Evolutionary conservation across 2,329 filamentous ascomycete species (phyloP).

Genomic region (Rhexocercosporidium sp.): DNA sequence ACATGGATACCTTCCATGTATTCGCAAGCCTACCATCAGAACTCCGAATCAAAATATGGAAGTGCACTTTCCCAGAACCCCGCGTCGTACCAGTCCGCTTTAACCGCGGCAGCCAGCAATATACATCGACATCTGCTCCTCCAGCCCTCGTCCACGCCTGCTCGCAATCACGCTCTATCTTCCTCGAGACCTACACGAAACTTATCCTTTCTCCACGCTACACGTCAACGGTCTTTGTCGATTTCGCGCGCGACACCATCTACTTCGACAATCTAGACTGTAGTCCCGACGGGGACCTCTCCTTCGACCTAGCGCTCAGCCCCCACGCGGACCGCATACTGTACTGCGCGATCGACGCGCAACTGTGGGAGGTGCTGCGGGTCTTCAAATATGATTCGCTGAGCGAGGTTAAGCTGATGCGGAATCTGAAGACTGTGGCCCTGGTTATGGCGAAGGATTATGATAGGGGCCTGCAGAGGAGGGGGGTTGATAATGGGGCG

Average conservation of each 20-base stretch:
- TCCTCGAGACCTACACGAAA: conserved; percentile 32
- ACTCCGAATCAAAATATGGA: conserved; percentile 38
- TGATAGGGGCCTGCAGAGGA: conserved; percentile 18
- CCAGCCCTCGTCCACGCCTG: conserved; percentile 30
- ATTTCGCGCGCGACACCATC: conserved; percentile 36
- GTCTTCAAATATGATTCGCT: conserved; percentile 33
- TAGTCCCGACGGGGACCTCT: conserved; percentile 36
- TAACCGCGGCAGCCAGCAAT: conserved; percentile 28
- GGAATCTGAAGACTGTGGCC: conserved; percentile 33
- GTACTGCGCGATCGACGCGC: conserved; percentile 33
- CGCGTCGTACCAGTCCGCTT: conserved; percentile 34
- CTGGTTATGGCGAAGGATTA: conserved; percentile 34
- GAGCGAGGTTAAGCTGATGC: conserved; percentile 34
- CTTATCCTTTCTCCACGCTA: conserved; percentile 33
- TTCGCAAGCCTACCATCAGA: conserved; percentile 37
- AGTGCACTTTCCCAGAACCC: conserved; percentile 26
- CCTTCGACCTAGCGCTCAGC: conserved; percentile 33
- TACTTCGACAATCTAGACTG: conserved; percentile 39
- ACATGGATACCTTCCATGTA: conserved; percentile 19
- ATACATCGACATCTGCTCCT: conserved; percentile 25
- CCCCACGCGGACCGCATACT: conserved; percentile 32
- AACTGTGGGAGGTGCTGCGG: conserved; percentile 38
- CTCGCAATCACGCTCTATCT: conserved; percentile 33
- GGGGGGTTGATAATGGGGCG: conserved; percentile 18
- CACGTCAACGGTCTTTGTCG: conserved; percentile 33